phyloP scores from a whole-genome alignment of 768 basidiomycete genomes.

The Paxillus involutus region DNA sequence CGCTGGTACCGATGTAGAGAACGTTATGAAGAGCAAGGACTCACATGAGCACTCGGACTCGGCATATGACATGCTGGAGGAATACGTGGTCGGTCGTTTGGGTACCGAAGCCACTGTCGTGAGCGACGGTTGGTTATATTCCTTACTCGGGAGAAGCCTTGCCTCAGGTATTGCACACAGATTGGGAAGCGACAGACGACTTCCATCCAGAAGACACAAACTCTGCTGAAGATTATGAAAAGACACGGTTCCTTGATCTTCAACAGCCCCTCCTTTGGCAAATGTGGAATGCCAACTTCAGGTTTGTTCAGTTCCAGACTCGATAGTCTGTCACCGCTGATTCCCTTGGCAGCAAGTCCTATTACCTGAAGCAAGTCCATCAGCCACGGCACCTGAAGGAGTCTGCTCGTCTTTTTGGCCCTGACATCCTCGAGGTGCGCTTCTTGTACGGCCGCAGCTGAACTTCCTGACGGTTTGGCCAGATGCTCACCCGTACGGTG shows the following conservation, averaged over 20 bases:
- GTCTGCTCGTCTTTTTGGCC: constrained; percentile 86
- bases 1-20: constrained; percentile 82
- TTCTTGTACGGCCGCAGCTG: not conserved
- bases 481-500: constrained; percentile 80
- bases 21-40: constrained; percentile 73
- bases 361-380: constrained; percentile 95
- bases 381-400: constrained; percentile 87
- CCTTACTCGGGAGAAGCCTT: not conserved
- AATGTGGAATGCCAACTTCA: constrained; percentile 86
- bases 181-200: constrained; percentile 88
- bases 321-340: not conserved
- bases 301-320: constrained; percentile 40
- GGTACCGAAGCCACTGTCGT: constrained; percentile 75
- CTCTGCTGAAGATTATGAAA: constrained; percentile 74
- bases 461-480: constrained; percentile 1
- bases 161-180: constrained; percentile 36
- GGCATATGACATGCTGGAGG: constrained; percentile 90
- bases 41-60: constrained; percentile 90
- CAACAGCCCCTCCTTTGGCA: constrained; percentile 81
- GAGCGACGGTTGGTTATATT: constrained; percentile 63
- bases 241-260: constrained; percentile 91
- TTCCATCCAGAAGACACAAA: constrained; percentile 93
- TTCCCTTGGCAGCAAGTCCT: constrained; percentile 67
- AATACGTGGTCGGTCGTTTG: constrained; percentile 82
- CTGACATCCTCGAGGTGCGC: constrained; percentile 74